These are phyloP conservation scores for Fusarium brevicatenulatum DNA, from an alignment of 2,329 filamentous ascomycete species.

Conservation along the genomic window DNA sequence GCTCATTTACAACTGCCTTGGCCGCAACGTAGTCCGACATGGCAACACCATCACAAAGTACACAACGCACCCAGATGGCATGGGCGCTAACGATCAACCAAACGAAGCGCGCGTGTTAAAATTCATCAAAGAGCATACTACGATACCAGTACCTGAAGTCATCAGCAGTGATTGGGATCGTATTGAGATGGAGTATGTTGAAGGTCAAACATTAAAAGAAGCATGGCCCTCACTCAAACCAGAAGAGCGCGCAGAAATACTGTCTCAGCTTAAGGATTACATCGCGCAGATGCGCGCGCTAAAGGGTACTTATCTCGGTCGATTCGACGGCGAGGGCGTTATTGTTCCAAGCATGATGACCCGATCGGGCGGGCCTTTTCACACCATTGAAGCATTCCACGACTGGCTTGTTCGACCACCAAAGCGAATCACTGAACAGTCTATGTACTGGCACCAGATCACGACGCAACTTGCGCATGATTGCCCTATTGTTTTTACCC, in stretches of 20 bases:
- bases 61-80: constrained; percentile 23
- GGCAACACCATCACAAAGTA: constrained; percentile 38
- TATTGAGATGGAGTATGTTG: constrained; percentile 42
- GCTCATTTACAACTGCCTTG: constrained; percentile 11
- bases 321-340: constrained; percentile 38
- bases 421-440: constrained; percentile 16
- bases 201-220: constrained; percentile 41
- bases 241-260: constrained; percentile 27
- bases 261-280: constrained; percentile 38
- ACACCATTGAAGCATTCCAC: constrained; percentile 29
- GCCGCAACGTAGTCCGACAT: constrained; percentile 24
- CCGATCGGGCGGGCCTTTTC: constrained; percentile 39
- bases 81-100: constrained; percentile 24
- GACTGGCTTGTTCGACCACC: constrained; percentile 40
- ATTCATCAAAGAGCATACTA: constrained; percentile 38
- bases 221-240: constrained; percentile 33
- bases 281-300: constrained; percentile 35
- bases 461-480: constrained; percentile 35
- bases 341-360: constrained; percentile 37
- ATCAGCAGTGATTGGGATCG: constrained; percentile 43
- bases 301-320: constrained; percentile 30
- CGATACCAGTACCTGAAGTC: constrained; percentile 43
- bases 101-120: constrained; percentile 33
- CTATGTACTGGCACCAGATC: constrained; percentile 40
- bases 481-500: constrained; percentile 27